Evolutionary conservation across 495 filamentous ascomycete species (phyloP).

Genomic region (Stereocaulon alpinum): DNA sequence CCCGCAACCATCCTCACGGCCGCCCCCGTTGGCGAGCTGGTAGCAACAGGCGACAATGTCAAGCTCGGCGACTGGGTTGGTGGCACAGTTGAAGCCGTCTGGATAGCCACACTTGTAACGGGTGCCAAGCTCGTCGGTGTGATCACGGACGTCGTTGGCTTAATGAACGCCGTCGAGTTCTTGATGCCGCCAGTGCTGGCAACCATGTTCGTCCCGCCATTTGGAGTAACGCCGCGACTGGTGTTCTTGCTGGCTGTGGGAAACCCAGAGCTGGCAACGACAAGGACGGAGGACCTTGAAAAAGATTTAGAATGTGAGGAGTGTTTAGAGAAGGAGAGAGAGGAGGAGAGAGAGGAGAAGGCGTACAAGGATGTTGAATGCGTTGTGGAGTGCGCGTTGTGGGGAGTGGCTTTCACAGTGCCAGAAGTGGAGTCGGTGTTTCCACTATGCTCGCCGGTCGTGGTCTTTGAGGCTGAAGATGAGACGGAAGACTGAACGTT

Average conservation of each 20-base stretch:
- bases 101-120: background rate
- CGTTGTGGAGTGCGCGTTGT: background rate
- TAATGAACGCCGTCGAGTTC: constrained; percentile 8
- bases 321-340: background rate
- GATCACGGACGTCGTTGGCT: background rate
- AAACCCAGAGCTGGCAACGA: background rate
- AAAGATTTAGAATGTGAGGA: background rate
- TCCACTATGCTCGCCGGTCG: background rate
- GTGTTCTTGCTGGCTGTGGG: background rate
- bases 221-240: background rate
- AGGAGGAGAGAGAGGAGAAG: background rate
- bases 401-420: background rate
- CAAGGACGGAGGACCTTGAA: background rate
- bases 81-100: background rate
- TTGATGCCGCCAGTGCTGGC: constrained; percentile 7
- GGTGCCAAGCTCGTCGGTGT: background rate
- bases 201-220: background rate
- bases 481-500: constrained; percentile 35
- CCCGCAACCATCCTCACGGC: background rate
- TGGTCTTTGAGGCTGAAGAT: constrained; percentile 26
- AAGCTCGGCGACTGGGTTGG: constrained; percentile 14
- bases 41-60: constrained; percentile 15
- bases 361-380: background rate
- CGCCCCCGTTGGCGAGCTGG: background rate
- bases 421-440: background rate